Percentiles rank a stretch among this genome's conserved stretches.
These are phyloP conservation scores for Mortierella sp. DNA, from an alignment of 371 early-diverging fungal genomes.

Conservation along the genomic window DNA sequence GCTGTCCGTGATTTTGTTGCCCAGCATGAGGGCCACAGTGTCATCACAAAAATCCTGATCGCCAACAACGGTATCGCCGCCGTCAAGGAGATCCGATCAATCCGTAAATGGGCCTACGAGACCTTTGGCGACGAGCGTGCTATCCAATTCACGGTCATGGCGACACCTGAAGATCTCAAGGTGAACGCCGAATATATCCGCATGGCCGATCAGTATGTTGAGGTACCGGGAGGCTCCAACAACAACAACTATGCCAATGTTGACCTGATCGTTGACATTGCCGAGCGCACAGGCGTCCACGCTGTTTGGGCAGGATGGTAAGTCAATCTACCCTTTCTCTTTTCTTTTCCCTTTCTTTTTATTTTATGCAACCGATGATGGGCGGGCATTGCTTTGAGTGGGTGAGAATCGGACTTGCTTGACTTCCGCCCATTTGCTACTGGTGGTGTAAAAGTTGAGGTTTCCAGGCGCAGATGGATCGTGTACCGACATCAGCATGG, in stretches of 20 bases:
- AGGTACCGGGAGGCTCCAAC: slow-evolving; percentile 96
- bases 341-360: slow-evolving; percentile 4
- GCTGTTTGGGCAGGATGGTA: slow-evolving; percentile 68
- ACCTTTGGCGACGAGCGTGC: slow-evolving; percentile 96
- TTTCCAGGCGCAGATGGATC: neutral
- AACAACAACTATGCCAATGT: slow-evolving; percentile 99
- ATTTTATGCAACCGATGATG: neutral
- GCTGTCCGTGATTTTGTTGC: slow-evolving; percentile 80
- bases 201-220: slow-evolving; percentile 98
- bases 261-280: slow-evolving; percentile 96
- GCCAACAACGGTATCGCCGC: slow-evolving; percentile 99
- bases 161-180: slow-evolving; percentile 96
- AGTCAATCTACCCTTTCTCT: slow-evolving; percentile 10
- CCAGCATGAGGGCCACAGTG: slow-evolving; percentile 85
- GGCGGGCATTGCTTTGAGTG: neutral
- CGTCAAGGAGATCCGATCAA: slow-evolving; percentile 98
- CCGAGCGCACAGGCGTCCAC: slow-evolving; percentile 94
- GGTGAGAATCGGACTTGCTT: neutral
- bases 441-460: neutral
- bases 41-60: slow-evolving; percentile 91
- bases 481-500: too few species aligned
- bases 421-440: neutral
- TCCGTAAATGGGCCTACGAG: slow-evolving; percentile 98
- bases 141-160: slow-evolving; percentile 98
- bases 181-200: slow-evolving; percentile 98